Base-by-base conservation (phyloP, 306 rosid species). In the Medicago lupulina region DNA sequence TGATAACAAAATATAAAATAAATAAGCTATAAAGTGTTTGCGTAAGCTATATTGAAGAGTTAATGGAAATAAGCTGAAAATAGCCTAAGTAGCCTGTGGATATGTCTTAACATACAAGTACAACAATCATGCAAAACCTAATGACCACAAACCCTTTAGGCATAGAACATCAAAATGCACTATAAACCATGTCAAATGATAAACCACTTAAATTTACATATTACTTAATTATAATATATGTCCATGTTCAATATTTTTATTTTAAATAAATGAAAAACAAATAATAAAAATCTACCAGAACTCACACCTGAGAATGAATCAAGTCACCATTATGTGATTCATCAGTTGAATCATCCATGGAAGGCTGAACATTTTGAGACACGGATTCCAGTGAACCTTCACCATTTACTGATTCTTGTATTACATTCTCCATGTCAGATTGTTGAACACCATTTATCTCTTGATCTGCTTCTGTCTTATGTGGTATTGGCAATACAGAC, bases 251-350 rank as follows among this genome's bases (percentile, higher is more conserved):
- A 15, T 0, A 28, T 34, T 34, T 34, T 34, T 34, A 5, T 34
- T 49, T 15, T 49, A 55, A 13, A 49, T 57, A 16, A 36, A 44
- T 49, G 8, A 38, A 47, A 58, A 76, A 43, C 0, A 17, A 67
- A 61, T n/a, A 21, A 43, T 0, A 18, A 50, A n/a, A 65, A 63
- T 16, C 49, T 41, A 61, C 19, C n/a, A 25, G 59, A 58, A 73
- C n/a, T 75, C 83, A 51, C 38, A 88, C 89, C 91, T 85, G 83
- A 16, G 74, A 81, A 44, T 74, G 68, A 41, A 66, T 73, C 34
- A 67, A 68, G 74, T 62, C 73, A 51, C 8, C 21, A 5, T 75
- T 80, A 60, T 78, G 79, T 62, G 60, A 36, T 85, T 77, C 74
- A 63, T 67, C 14, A 38, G 55, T 31, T 69, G 77, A 17, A 74